phyloP scores from a whole-genome alignment of 2,329 filamentous ascomycete species.

The Blastomyces parvus region DNA sequence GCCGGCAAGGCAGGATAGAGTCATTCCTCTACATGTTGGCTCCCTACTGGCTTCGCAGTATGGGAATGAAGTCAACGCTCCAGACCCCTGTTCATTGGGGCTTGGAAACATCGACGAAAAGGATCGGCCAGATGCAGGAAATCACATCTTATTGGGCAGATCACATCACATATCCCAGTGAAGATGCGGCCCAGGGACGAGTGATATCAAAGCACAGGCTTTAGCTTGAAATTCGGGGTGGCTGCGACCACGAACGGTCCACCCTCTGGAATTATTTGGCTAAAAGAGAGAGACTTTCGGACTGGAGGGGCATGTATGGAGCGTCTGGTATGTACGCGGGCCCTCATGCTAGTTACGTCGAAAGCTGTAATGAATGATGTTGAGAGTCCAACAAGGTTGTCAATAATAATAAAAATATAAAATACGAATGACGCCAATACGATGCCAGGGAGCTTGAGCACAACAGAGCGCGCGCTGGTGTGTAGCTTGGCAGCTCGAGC shows the following conservation, averaged over 20 bases:
- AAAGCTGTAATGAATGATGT: background rate
- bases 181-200: conserved; percentile 12
- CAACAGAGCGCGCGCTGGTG: background rate
- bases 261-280: background rate
- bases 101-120: conserved; percentile 10
- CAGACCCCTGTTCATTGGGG: conserved; percentile 7
- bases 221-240: conserved; percentile 6
- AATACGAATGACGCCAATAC: background rate
- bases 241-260: conserved; percentile 2
- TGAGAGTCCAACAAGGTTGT: background rate
- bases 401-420: no score
- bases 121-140: conserved; percentile 21
- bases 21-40: conserved; percentile 6
- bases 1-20: conserved; percentile 1
- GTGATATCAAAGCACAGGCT: conserved; percentile 14
- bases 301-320: background rate
- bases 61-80: conserved; percentile 11
- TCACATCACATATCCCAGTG: conserved; percentile 23
- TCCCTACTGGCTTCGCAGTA: conserved; percentile 3
- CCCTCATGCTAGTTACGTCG: background rate
- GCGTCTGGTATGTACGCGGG: background rate
- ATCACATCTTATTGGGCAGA: conserved; percentile 21
- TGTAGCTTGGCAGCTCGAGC: background rate
- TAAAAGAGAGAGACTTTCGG: background rate
- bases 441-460: background rate